Evolutionary conservation across 306 rosid species (phyloP).

Genomic region (Trifolium fragiferum): DNA sequence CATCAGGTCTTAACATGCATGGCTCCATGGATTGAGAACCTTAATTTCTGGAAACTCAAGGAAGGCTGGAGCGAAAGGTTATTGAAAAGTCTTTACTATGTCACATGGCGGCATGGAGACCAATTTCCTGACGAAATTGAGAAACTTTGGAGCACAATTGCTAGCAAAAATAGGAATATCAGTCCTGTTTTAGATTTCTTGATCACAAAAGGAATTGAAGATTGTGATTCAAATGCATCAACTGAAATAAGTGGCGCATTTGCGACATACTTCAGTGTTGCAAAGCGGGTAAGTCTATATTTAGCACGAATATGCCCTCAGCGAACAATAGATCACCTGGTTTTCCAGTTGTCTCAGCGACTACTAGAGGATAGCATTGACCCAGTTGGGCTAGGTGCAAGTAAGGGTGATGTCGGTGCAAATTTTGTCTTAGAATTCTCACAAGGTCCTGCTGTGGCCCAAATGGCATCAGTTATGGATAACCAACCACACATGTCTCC

Average conservation of each 20-base stretch:
- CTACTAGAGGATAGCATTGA: constrained; percentile 94
- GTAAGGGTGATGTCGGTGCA: constrained; percentile 75
- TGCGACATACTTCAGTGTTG: constrained; percentile 98
- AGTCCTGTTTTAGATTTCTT: constrained; percentile 98
- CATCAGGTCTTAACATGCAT: constrained; percentile 99
- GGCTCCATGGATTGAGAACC: constrained; percentile 99
- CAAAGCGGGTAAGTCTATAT: constrained; percentile 94
- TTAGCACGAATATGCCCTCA: constrained; percentile 98
- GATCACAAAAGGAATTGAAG: constrained; percentile 99
- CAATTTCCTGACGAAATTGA: constrained; percentile 99
- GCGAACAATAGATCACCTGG: constrained; percentile 96
- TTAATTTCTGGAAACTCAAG: constrained; percentile 96
- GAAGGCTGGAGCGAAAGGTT: constrained; percentile 98
- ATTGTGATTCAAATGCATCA: constrained; percentile 98
- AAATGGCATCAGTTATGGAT: constrained; percentile 84
- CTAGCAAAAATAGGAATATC: constrained; percentile 96
- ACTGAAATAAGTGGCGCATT: constrained; percentile 99
- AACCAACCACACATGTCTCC: constrained; percentile 99
- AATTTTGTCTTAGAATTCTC: constrained; percentile 94
- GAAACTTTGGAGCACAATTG: constrained; percentile 99
- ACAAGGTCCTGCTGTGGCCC: constrained; percentile 93
- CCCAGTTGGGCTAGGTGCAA: constrained; percentile 62
- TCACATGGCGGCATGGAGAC: constrained; percentile 97
- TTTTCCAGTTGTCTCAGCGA: constrained; percentile 93
- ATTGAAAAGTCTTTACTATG: constrained; percentile 95